Base-by-base conservation (phyloP, 768 basidiomycete species). In the Mrakia hoshinonis region DNA sequence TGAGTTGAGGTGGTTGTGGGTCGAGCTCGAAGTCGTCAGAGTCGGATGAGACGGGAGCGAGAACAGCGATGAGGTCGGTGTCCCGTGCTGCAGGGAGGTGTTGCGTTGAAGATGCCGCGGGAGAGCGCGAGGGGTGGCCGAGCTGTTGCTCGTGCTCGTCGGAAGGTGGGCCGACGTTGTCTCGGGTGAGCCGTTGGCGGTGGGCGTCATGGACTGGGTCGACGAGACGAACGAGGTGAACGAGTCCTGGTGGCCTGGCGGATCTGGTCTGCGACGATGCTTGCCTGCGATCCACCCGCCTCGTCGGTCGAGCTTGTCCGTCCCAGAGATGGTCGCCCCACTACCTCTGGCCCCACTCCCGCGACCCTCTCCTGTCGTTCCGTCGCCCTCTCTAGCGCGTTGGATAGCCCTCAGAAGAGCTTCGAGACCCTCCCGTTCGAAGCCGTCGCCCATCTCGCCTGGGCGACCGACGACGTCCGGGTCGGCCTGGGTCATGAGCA, bases 201-300 rank as follows among this genome's bases (percentile, higher is more conserved):
- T 29, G 51, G 11, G 20, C 1, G 62, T 64, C 31, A 49, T 49
- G 18, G 60, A 51, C 26, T 60, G 62, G 13, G 61, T 70, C 20
- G 61, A 47, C 4, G 61, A 51, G 13, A 48, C 38, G 20, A 26
- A 36, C n/a, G 60, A 52, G 68, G 38, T 46, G 24, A 36, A 58
- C 47, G 48, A 43, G n/a, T 47, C 46, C 12, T 67, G 60, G 12
- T 22, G 9, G 61, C 26, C 48, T 3, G 47, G 15, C 12, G 29
- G n/a, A 26, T 39, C 54, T 3, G 47, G 55, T 24, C 39, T 7
- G 2, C 63, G 48, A 18, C 52, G 26, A 24, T 70, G 61, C 38
- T 51, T 70, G 60, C 69, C 62, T 4, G 61, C 69, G 39, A 71
- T 71, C 70, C 70, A 71, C 7, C 70, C 70, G 10, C 70, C 64